A percentile compares a stretch with the other conserved stretches of the same genome.
These are phyloP conservation scores for Aspergillus floridensis DNA, from an alignment of 2,329 filamentous ascomycete genomes.

Conservation along the genomic window DNA sequence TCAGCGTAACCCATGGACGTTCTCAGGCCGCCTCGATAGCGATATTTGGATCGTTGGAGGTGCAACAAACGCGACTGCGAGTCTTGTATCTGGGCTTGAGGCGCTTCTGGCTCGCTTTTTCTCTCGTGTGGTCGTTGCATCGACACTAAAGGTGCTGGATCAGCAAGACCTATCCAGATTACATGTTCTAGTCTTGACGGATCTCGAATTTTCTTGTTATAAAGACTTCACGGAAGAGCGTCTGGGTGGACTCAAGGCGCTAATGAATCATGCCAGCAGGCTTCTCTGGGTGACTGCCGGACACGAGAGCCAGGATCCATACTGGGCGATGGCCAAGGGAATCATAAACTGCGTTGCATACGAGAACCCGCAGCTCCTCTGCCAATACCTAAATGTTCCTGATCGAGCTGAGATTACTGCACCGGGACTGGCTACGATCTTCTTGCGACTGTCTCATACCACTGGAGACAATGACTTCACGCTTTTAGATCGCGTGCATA, in stretches of 20 bases:
- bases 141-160: background rate
- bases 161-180: background rate
- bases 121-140: background rate
- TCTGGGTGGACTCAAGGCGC: background rate
- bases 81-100: background rate
- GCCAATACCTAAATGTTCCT: slow-evolving; percentile 1
- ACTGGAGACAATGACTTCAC: background rate
- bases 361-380: slow-evolving; percentile 2
- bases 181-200: background rate
- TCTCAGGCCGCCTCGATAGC: background rate
- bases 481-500: background rate
- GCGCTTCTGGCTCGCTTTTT: background rate
- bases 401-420: background rate
- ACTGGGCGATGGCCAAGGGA: slow-evolving; percentile 1
- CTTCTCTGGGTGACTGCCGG: slow-evolving; percentile 10
- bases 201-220: background rate
- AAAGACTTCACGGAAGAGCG: background rate
- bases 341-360: slow-evolving; percentile 1
- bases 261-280: background rate
- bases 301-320: background rate
- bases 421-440: background rate
- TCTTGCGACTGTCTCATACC: background rate
- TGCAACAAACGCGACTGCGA: background rate
- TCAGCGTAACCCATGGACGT: background rate
- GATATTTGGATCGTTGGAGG: background rate